A percentile compares a stretch with the other conserved stretches of the same genome.
Evolutionary conservation across 306 rosid species (phyloP).

Genomic region (Biancaea sappan): DNA sequence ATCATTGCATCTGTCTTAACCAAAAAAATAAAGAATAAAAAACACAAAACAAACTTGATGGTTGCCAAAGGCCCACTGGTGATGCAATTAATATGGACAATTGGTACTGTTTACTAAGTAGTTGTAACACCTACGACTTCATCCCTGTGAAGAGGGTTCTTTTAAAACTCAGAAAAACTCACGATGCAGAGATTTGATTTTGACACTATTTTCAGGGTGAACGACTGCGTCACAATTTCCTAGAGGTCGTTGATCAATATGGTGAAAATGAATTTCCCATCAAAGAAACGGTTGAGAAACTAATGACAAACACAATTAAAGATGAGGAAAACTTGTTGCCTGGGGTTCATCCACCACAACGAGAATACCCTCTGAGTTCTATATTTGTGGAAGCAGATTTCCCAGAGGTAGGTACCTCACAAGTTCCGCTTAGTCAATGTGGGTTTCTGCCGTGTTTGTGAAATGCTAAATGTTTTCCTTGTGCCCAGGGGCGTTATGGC

Average conservation of each 20-base stretch:
- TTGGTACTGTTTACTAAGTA: background rate
- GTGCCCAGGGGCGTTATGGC: slow-evolving; percentile 70
- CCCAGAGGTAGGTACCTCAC: slow-evolving; percentile 52
- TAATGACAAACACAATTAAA: slow-evolving; percentile 64
- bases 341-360: slow-evolving; percentile 52
- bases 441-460: too few relatives aligned
- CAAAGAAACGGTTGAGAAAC: slow-evolving; percentile 64
- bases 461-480: slow-evolving; percentile 14
- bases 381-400: slow-evolving; percentile 55
- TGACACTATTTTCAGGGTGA: slow-evolving; percentile 52
- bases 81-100: background rate
- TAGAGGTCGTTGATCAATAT: slow-evolving; percentile 43
- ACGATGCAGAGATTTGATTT: background rate
- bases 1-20: background rate
- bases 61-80: background rate
- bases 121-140: background rate
- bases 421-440: background rate
- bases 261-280: slow-evolving; percentile 53
- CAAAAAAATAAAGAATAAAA: too few relatives aligned
- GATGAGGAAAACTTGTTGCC: slow-evolving; percentile 65
- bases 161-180: background rate
- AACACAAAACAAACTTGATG: slow-evolving; percentile 9
- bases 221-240: slow-evolving; percentile 61
- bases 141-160: background rate
- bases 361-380: slow-evolving; percentile 57